Conservation (phyloP, 495 filamentous ascomycete genomes). For the Bombardia bombarda region DNA sequence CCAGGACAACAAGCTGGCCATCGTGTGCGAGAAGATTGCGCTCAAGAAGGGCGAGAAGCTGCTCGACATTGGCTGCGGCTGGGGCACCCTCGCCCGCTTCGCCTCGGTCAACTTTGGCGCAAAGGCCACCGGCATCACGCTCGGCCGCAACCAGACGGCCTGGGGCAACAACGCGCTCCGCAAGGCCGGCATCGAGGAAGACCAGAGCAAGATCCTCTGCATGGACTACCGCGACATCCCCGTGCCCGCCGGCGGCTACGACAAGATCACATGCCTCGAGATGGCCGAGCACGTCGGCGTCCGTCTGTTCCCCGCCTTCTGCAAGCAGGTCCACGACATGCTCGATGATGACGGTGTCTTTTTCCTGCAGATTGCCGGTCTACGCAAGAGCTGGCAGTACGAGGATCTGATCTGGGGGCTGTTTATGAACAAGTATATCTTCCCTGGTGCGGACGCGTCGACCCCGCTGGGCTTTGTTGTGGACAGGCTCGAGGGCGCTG, state of each 20-base stretch:
- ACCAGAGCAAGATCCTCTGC: constrained; percentile 68
- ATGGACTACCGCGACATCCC: constrained; percentile 83
- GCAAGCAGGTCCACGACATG: constrained; percentile 73
- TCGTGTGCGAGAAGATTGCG: constrained; percentile 79
- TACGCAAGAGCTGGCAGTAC: constrained; percentile 79
- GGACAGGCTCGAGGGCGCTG: constrained; percentile 61
- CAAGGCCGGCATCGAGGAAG: constrained; percentile 57
- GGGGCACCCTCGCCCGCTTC: constrained; percentile 77
- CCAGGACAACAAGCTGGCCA: constrained; percentile 81
- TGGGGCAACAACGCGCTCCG: constrained; percentile 73
- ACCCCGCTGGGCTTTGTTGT: constrained; percentile 70
- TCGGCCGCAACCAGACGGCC: constrained; percentile 76
- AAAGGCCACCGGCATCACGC: constrained; percentile 68
- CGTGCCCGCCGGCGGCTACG: constrained; percentile 57
- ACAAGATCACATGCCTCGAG: constrained; percentile 83
- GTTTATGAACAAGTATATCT: constrained; percentile 91
- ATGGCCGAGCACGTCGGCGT: constrained; percentile 87
- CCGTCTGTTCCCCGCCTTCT: constrained; percentile 59
- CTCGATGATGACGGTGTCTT: constrained; percentile 79
- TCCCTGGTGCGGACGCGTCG: constrained; percentile 80
- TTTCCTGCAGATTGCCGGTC: constrained; percentile 76
- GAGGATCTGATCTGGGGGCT: constrained; percentile 83
- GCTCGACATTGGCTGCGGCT: constrained; percentile 82
- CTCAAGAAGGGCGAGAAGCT: constrained; percentile 62
- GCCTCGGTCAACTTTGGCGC: constrained; percentile 74